phyloP scores from a whole-genome alignment of 108 stramenopile genomes.

The Skeletonema grethae region DNA sequence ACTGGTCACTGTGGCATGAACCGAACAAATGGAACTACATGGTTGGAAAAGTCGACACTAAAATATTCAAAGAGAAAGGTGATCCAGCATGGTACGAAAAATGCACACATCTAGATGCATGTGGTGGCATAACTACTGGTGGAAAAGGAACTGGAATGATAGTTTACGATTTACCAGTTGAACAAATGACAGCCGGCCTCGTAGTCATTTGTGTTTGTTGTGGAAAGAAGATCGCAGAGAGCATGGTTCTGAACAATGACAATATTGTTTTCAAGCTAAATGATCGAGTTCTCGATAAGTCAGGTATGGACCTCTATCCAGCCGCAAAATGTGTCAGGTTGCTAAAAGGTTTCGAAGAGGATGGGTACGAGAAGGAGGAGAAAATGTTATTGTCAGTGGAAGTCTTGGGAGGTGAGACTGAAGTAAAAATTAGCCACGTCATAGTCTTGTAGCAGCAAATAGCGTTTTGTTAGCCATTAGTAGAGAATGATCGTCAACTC shows the following conservation, averaged over 20 bases:
- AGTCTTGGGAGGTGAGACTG: not conserved
- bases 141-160: conserved; percentile 25
- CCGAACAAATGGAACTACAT: conserved; percentile 36
- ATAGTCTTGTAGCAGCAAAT: not conserved
- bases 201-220: conserved; percentile 49
- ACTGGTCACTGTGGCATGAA: conserved; percentile 45
- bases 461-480: not conserved
- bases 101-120: conserved; percentile 48
- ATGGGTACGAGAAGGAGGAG: conserved; percentile 36
- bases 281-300: conserved; percentile 34
- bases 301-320: conserved; percentile 35
- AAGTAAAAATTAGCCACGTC: not conserved
- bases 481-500: too few relatives aligned
- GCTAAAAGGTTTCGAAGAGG: conserved; percentile 20
- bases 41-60: conserved; percentile 48
- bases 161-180: conserved; percentile 39
- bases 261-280: conserved; percentile 34
- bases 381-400: conserved; percentile 36
- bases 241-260: conserved; percentile 40
- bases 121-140: conserved; percentile 43
- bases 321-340: conserved; percentile 37
- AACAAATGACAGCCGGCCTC: conserved; percentile 43
- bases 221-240: conserved; percentile 43
- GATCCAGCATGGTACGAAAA: conserved; percentile 49
- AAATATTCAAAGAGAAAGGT: conserved; percentile 34